Percentiles rank a stretch among this genome's conserved stretches.
Conservation (phyloP, 352 stramenopile genomes). For the Globisporangium polare region DNA sequence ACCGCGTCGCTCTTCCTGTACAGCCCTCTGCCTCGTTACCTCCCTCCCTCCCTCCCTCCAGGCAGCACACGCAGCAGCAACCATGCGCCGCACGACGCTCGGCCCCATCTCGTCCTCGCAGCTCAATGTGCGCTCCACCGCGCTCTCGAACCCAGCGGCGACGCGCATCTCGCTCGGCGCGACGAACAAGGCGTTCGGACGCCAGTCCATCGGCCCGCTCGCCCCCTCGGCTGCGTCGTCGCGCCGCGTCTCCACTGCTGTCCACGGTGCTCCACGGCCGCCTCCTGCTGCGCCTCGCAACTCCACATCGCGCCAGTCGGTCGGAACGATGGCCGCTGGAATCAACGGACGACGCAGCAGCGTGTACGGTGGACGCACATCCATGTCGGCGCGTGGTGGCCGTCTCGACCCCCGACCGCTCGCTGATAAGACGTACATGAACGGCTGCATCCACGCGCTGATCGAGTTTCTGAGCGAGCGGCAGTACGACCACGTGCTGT, state of each 20-base stretch:
- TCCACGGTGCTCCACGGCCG: slow-evolving; percentile 11
- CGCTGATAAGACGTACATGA: slow-evolving; percentile 91
- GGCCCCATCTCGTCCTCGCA: slow-evolving; percentile 81
- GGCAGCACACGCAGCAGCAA: background rate
- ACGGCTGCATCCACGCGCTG: slow-evolving; percentile 89
- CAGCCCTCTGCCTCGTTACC: background rate
- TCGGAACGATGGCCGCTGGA: slow-evolving; percentile 19
- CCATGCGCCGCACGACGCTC: slow-evolving; percentile 83
- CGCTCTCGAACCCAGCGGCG: slow-evolving; percentile 29
- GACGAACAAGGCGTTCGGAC: slow-evolving; percentile 32
- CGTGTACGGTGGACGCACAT: slow-evolving; percentile 56
- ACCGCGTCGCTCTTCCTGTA: background rate
- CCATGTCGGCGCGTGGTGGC: slow-evolving; percentile 35
- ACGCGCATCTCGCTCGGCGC: slow-evolving; percentile 55
- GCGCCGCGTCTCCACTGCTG: slow-evolving; percentile 47
- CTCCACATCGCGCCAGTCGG: slow-evolving; percentile 51
- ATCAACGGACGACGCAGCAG: slow-evolving; percentile 47
- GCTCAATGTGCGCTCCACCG: slow-evolving; percentile 57
- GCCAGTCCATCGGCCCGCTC: slow-evolving; percentile 60
- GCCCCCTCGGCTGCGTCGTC: slow-evolving; percentile 27
- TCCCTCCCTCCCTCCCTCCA: background rate
- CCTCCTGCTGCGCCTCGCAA: slow-evolving; percentile 25
- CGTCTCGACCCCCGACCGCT: slow-evolving; percentile 83
- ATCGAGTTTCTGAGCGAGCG: slow-evolving; percentile 91
- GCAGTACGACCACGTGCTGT: slow-evolving; percentile 91